phyloP scores from a whole-genome alignment of 257 asterid species.

The Craterostigma plantagineum region DNA sequence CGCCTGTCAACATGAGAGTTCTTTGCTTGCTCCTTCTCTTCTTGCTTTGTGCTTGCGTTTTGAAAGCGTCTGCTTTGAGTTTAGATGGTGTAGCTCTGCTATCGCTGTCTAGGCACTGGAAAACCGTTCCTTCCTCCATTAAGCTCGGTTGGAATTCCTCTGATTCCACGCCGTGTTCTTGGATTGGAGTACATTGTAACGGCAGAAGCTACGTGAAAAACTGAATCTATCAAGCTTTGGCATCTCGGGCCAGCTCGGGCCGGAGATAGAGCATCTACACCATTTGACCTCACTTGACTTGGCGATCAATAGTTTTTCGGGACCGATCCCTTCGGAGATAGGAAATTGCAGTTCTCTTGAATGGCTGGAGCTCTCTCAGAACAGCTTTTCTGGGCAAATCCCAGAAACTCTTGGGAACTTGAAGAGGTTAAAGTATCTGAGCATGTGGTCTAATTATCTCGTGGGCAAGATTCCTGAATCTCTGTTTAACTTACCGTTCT shows the following conservation, averaged over 20 bases:
- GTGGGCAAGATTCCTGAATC: constrained; percentile 43
- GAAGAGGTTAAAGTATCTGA: constrained; percentile 17
- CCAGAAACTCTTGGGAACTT: constrained; percentile 42
- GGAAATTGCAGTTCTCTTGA: constrained; percentile 32
- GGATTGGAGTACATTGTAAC: constrained; percentile 64
- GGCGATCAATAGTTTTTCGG: constrained; percentile 26
- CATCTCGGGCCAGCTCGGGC: constrained; percentile 58
- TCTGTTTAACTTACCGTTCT: constrained; percentile 29
- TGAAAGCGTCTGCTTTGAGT: constrained; percentile 20
- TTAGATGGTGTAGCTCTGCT: constrained; percentile 46
- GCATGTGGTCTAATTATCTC: constrained; percentile 32
- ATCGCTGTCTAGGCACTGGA: constrained; percentile 46
- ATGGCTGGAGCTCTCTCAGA: constrained; percentile 31
- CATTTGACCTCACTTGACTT: constrained; percentile 29
- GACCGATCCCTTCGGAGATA: constrained; percentile 33
- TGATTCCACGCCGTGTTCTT: constrained; percentile 58
- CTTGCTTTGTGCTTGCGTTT: constrained; percentile 14
- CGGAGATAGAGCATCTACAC: constrained; percentile 33
- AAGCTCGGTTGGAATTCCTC: constrained; percentile 64
- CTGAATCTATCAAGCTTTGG: constrained; percentile 31
- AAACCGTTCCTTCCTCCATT: constrained; percentile 41
- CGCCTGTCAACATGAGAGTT: constrained; percentile 15
- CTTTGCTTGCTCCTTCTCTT: constrained; percentile 15
- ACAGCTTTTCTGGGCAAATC: constrained; percentile 35
- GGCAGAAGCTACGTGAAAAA: constrained; percentile 14